phyloP scores from a whole-genome alignment of 1,139 yeast genomes.

The Yamadazyma trypodendri region DNA sequence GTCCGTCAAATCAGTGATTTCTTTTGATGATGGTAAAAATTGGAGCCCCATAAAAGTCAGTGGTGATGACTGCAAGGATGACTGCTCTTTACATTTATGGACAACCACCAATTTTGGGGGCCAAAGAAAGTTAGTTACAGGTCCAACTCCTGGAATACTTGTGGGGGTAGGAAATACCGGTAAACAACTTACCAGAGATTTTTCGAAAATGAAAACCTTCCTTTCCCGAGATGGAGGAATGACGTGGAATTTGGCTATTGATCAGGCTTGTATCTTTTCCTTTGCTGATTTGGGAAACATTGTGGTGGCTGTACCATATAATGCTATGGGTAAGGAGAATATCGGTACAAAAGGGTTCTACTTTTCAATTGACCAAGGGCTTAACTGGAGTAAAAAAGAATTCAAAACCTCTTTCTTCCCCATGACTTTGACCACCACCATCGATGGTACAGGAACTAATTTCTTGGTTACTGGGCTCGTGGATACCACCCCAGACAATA shows the following conservation, averaged over 20 bases:
- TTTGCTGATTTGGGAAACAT: slow-evolving; percentile 85
- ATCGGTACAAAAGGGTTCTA: slow-evolving; percentile 29
- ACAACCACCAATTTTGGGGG: slow-evolving; percentile 52
- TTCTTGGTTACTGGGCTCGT: slow-evolving; percentile 55
- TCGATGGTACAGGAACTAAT: slow-evolving; percentile 71
- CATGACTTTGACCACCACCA: slow-evolving; percentile 50
- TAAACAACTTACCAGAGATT: slow-evolving; percentile 22
- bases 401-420: slow-evolving; percentile 54
- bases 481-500: slow-evolving; percentile 21
- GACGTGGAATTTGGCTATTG: slow-evolving; percentile 61
- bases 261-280: slow-evolving; percentile 55
- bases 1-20: slow-evolving; percentile 31
- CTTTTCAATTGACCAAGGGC: slow-evolving; percentile 77
- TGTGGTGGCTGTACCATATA: slow-evolving; percentile 58
- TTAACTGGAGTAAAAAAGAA: slow-evolving; percentile 53
- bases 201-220: slow-evolving; percentile 45
- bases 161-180: slow-evolving; percentile 61
- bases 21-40: slow-evolving; percentile 64
- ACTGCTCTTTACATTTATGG: slow-evolving; percentile 59
- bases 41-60: slow-evolving; percentile 56
- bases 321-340: slow-evolving; percentile 13
- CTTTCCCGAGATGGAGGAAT: slow-evolving; percentile 79
- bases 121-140: slow-evolving; percentile 54
- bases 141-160: slow-evolving; percentile 73
- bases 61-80: slow-evolving; percentile 43